phyloP scores from a whole-genome alignment of 2,329 filamentous ascomycete species.

The Neodidymelliopsis sp. region DNA sequence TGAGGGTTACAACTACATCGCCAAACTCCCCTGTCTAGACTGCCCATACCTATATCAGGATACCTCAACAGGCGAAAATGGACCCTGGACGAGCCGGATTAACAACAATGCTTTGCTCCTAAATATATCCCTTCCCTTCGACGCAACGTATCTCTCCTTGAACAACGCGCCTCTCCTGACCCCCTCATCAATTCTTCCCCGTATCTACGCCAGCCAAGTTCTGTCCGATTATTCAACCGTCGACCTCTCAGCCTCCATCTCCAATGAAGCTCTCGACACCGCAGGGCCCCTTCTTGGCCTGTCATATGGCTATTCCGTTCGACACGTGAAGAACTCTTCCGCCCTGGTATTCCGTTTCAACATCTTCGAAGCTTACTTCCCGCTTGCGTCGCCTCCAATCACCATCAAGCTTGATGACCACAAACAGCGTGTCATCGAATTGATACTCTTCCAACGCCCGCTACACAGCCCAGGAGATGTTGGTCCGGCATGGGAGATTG shows the following conservation, averaged over 20 bases:
- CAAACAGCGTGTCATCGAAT: constrained; percentile 39
- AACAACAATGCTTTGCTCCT: constrained; percentile 43
- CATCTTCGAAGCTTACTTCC: constrained; percentile 33
- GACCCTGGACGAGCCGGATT: constrained; percentile 33
- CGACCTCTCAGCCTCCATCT: constrained; percentile 14
- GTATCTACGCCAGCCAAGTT: constrained; percentile 42
- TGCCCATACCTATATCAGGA: constrained; percentile 46
- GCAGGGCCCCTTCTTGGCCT: constrained; percentile 36
- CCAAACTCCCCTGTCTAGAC: constrained; percentile 42
- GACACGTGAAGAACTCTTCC: constrained; percentile 21
- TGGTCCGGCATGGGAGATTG: constrained; percentile 32
- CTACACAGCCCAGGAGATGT: constrained; percentile 32
- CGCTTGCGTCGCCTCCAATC: constrained; percentile 21
- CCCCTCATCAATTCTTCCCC: constrained; percentile 26
- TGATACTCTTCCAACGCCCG: constrained; percentile 37
- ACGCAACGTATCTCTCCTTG: constrained; percentile 32
- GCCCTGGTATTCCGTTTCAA: constrained; percentile 42
- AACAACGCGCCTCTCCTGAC: constrained; percentile 37
- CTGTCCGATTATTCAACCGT: constrained; percentile 25
- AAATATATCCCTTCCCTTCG: constrained; percentile 42
- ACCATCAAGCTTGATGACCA: constrained; percentile 24
- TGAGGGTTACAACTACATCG: constrained; percentile 43
- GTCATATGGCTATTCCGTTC: constrained; percentile 39
- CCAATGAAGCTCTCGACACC: constrained; percentile 20
- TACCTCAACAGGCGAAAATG: constrained; percentile 32